Conservation (phyloP, 192 early-diverging fungal species). For the Diversispora epigaea region DNA sequence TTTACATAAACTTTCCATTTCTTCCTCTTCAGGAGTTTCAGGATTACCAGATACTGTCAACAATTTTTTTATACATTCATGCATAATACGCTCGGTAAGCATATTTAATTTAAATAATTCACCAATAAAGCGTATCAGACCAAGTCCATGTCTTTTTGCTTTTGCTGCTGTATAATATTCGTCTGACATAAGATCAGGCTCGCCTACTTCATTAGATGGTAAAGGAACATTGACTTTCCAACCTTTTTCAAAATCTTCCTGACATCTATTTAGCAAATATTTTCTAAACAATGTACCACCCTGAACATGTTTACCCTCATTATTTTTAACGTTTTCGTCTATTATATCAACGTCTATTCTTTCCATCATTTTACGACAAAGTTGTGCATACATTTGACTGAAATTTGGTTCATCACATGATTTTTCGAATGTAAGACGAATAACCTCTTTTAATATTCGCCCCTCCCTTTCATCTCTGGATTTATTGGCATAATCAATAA, state of each 20-base stretch:
- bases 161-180: slow-evolving; percentile 85
- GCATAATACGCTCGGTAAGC: slow-evolving; percentile 95
- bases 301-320: slow-evolving; percentile 52
- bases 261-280: slow-evolving; percentile 89
- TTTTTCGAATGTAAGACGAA: slow-evolving; percentile 90
- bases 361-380: slow-evolving; percentile 82
- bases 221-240: slow-evolving; percentile 79
- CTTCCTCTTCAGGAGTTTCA: slow-evolving; percentile 88
- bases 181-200: slow-evolving; percentile 68
- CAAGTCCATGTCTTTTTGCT: slow-evolving; percentile 92
- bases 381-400: slow-evolving; percentile 82
- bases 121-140: slow-evolving; percentile 91
- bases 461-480: slow-evolving; percentile 66
- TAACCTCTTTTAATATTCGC: slow-evolving; percentile 74
- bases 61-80: slow-evolving; percentile 83
- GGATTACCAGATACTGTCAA: slow-evolving; percentile 51
- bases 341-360: slow-evolving; percentile 53
- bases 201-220: slow-evolving; percentile 56
- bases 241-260: slow-evolving; percentile 90
- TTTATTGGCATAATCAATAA: slow-evolving; percentile 75
- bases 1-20: slow-evolving; percentile 90
- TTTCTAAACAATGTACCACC: slow-evolving; percentile 83
- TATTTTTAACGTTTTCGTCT: slow-evolving; percentile 61
- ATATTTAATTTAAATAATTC: slow-evolving; percentile 90
- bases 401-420: slow-evolving; percentile 94